phyloP scores from a whole-genome alignment of 2,329 filamentous ascomycete genomes.

The Fusarium globosum region DNA sequence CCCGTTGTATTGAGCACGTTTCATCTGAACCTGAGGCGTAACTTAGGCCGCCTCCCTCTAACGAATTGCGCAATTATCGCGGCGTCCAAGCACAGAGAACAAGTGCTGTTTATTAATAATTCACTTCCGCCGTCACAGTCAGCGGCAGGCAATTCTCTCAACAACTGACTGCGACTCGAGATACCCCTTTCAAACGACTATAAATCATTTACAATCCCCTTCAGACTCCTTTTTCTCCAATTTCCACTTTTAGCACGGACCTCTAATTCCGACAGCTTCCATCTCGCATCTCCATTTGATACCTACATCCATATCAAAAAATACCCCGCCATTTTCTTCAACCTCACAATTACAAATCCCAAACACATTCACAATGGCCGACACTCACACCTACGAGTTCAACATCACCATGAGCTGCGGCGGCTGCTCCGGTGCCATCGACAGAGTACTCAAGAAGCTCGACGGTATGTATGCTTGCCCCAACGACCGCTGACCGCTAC shows the following conservation, averaged over 20 bases:
- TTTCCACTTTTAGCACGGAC: constrained; percentile 20
- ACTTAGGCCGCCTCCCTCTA: constrained; percentile 14
- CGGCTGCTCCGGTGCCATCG: constrained; percentile 94
- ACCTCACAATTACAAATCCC: constrained; percentile 6
- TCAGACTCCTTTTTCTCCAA: background rate
- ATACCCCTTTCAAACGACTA: background rate
- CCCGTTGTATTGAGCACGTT: constrained; percentile 42
- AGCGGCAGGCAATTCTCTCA: constrained; percentile 23
- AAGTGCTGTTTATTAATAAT: constrained; percentile 39
- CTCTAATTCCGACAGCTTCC: constrained; percentile 1
- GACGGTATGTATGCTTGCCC: constrained; percentile 70
- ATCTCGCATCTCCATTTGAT: constrained; percentile 4
- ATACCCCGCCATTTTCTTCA: constrained; percentile 38
- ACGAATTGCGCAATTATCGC: constrained; percentile 45
- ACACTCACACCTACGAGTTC: constrained; percentile 93
- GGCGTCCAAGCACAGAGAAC: constrained; percentile 9
- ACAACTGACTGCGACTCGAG: background rate
- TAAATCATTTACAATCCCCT: constrained; percentile 1
- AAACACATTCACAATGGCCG: constrained; percentile 67
- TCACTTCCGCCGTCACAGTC: constrained; percentile 26
- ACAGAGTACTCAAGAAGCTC: constrained; percentile 91
- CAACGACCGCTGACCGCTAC: background rate
- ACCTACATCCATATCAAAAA: background rate
- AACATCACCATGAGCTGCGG: constrained; percentile 93
- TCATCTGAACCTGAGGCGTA: constrained; percentile 24